These are phyloP conservation scores for Aspergillus udagawae DNA, from an alignment of 2,329 filamentous ascomycete species.

Conservation along the genomic window DNA sequence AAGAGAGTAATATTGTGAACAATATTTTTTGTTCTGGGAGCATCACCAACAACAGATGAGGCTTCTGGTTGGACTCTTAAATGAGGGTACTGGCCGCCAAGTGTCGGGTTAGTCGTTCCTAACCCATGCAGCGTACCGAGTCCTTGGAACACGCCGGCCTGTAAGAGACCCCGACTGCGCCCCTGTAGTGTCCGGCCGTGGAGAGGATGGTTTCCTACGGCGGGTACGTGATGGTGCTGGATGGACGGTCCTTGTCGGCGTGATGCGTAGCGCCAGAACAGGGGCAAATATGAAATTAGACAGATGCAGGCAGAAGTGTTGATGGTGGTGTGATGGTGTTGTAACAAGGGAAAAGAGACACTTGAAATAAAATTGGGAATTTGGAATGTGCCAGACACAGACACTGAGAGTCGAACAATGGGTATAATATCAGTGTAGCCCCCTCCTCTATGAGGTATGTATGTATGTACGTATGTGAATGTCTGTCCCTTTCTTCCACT, in stretches of 20 bases:
- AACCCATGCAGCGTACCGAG: conserved; percentile 23
- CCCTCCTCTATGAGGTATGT: not conserved
- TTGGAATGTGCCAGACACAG: not conserved
- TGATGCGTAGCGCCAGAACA: conserved; percentile 17
- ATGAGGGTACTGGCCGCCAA: conserved; percentile 13
- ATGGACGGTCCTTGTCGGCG: conserved; percentile 1
- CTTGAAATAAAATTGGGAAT: not conserved
- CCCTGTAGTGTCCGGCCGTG: conserved; percentile 10
- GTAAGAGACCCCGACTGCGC: conserved; percentile 17
- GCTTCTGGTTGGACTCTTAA: conserved; percentile 16
- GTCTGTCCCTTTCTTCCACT: not conserved
- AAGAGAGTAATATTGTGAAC: not conserved
- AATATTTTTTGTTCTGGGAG: not conserved
- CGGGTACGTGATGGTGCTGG: conserved; percentile 14
- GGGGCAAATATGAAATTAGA: conserved; percentile 2
- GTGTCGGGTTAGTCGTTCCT: conserved; percentile 18
- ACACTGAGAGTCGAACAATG: not conserved
- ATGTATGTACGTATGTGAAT: not conserved
- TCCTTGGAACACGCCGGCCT: conserved; percentile 17
- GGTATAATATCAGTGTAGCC: not conserved
- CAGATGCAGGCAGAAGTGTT: not conserved
- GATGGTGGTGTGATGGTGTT: not conserved
- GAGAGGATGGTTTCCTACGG: conserved; percentile 12
- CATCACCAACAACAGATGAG: conserved; percentile 18
- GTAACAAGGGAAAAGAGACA: not conserved